These are phyloP conservation scores for Zymoseptoria pseudotritici DNA, from an alignment of 2,329 filamentous ascomycete genomes.

Conservation along the genomic window DNA sequence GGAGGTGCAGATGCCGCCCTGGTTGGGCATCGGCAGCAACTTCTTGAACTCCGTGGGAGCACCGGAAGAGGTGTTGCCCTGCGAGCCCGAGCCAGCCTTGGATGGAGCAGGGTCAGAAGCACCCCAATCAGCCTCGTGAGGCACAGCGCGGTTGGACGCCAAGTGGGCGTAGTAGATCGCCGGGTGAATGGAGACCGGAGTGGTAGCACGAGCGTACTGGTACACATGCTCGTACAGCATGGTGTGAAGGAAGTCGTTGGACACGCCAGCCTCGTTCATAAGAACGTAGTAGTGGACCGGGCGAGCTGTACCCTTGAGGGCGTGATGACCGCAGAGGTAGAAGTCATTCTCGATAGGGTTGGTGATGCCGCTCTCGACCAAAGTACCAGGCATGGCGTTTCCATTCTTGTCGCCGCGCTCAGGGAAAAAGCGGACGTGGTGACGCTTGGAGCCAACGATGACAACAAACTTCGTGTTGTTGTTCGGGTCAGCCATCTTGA, in stretches of 20 bases:
- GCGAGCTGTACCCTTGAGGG: conserved; percentile 88
- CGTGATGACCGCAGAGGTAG: conserved; percentile 62
- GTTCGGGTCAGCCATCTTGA: conserved; percentile 28
- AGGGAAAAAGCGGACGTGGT: conserved; percentile 91
- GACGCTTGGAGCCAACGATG: conserved; percentile 84
- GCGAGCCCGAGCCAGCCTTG: conserved; percentile 7
- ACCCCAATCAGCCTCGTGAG: conserved; percentile 55
- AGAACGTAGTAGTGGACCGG: conserved; percentile 83
- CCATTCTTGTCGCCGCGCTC: conserved; percentile 62
- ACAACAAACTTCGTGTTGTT: conserved; percentile 65
- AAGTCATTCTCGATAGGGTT: conserved; percentile 89
- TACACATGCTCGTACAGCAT: conserved; percentile 95
- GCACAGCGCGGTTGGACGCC: conserved; percentile 69
- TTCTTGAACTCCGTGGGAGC: conserved; percentile 24
- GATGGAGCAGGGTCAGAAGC: conserved; percentile 15
- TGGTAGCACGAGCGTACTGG: conserved; percentile 85
- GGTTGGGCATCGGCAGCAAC: conserved; percentile 36
- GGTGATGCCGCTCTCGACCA: conserved; percentile 85
- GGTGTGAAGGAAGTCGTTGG: conserved; percentile 64
- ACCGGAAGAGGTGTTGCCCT: conserved; percentile 19
- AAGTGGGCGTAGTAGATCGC: conserved; percentile 96
- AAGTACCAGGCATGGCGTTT: conserved; percentile 77
- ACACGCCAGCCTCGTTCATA: conserved; percentile 66
- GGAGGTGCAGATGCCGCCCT: conserved; percentile 32
- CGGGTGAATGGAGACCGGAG: conserved; percentile 78